Percentiles rank a stretch among this genome's conserved stretches.
These are phyloP conservation scores for Serendipita indica DNA, from an alignment of 768 basidiomycete species.

Conservation along the genomic window DNA sequence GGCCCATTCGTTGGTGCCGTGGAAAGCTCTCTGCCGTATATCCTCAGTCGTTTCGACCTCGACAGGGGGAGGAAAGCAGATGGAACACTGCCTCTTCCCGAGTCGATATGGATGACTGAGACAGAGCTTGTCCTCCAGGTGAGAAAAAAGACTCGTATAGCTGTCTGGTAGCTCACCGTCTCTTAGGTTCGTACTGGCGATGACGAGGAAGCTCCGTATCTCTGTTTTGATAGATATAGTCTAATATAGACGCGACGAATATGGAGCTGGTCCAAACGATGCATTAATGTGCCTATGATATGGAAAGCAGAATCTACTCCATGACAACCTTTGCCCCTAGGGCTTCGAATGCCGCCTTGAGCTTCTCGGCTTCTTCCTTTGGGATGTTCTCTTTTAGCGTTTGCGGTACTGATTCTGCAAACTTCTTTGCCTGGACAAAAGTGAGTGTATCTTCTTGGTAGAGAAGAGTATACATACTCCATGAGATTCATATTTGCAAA, in stretches of 20 bases:
- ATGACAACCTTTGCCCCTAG: slow-evolving; percentile 79
- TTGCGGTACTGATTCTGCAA: slow-evolving; percentile 91
- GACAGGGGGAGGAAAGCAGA: neutral
- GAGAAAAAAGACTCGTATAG: too few relatives aligned
- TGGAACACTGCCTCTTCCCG: neutral
- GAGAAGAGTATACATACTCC: slow-evolving; percentile 43
- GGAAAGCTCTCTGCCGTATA: neutral
- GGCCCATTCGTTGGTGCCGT: neutral
- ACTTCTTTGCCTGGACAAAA: slow-evolving; percentile 80
- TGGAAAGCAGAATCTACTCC: slow-evolving; percentile 35
- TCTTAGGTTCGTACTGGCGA: neutral
- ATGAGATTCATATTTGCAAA: slow-evolving; percentile 94
- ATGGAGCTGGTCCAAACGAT: neutral
- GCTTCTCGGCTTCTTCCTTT: slow-evolving; percentile 96
- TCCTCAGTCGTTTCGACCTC: slow-evolving; percentile 3
- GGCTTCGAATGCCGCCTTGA: slow-evolving; percentile 77
- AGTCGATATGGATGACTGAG: neutral
- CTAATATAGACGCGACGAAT: neutral
- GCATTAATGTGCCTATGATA: neutral
- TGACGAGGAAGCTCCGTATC: neutral
- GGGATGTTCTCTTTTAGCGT: slow-evolving; percentile 84
- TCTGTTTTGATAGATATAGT: neutral
- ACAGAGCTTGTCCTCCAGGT: slow-evolving; percentile 4
- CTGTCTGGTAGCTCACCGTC: neutral
- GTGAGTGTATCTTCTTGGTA: neutral